Evolutionary conservation across 495 filamentous ascomycete species (phyloP), one percentile per base, ranked within the genome.

Genomic region (Neurospora sublineolata): DNA sequence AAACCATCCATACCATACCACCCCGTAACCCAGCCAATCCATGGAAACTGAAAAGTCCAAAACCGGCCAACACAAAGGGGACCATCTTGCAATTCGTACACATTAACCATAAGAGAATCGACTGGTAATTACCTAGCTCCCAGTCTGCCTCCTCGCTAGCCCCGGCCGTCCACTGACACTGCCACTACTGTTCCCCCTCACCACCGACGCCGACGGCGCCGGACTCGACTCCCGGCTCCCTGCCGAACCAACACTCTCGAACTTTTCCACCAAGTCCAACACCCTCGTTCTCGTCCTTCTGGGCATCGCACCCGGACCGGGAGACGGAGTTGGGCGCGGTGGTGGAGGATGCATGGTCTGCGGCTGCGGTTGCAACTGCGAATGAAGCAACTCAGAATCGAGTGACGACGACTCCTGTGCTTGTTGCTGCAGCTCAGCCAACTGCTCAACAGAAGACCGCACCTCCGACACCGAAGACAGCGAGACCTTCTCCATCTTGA

Each of bases 221-320:
- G 80, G 79, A 40, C 79, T 80, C 16, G 70, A 73, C 0, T 73
- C 72, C 0, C 80, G 79, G 39, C 81, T 84, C 81, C 60, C 77
- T 71, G 68, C 71, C 75, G 44, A 52, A 1, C 44, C 20, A 73
- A 79, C 77, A 60, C 27, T 60, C 52, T 85, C 83, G 44, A 85
- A 75, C 69, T 76, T 82, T 77, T 85, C 78, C 38, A 85, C 83
- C 81, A 85, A 83, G 37, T 80, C 79, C n/a, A 82, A 73, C n/a
- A 85, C 83, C 33, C 80, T 71, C 2, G 81, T 82, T 37, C 77
- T 70, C 11, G 80, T 77, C 72, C 82, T 60, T 3, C 12, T 60
- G 27, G 52, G 52, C 30, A 60, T 12, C 27, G 23, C 52, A 60
- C 52, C 52, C 14, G 52, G 52, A 30, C 52, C 52, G 1, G 52